Conservation (phyloP, 805 yeast genomes). For the Saturnispora silvae region DNA sequence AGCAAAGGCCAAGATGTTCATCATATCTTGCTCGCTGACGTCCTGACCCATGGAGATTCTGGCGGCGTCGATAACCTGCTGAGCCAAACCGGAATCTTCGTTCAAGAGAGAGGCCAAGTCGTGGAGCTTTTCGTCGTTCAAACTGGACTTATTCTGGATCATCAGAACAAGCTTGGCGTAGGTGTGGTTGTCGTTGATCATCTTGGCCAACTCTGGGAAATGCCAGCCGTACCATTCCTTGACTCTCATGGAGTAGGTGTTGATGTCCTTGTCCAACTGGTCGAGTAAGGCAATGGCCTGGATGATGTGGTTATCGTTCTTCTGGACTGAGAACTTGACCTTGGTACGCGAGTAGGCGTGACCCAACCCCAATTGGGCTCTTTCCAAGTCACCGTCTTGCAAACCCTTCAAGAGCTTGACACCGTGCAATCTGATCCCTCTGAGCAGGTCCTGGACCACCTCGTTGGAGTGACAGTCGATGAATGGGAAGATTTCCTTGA, state of each 20-base stretch:
- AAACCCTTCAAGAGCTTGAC: conserved; percentile 81
- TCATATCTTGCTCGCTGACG: conserved; percentile 89
- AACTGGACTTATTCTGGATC: conserved; percentile 78
- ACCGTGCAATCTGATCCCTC: conserved; percentile 91
- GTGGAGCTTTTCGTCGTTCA: conserved; percentile 74
- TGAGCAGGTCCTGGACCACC: conserved; percentile 84
- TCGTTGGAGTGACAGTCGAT: conserved; percentile 88
- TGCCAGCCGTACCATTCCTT: conserved; percentile 99
- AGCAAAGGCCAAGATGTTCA: conserved; percentile 83
- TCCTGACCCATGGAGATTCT: conserved; percentile 99
- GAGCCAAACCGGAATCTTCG: conserved; percentile 88
- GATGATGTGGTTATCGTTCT: conserved; percentile 97
- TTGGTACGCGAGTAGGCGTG: conserved; percentile 98
- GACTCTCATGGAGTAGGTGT: conserved; percentile 97
- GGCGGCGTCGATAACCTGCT: conserved; percentile 87
- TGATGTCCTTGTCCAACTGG: conserved; percentile 93
- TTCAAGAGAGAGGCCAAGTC: conserved; percentile 83
- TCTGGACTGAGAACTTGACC: conserved; percentile 97
- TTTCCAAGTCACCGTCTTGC: conserved; percentile 90
- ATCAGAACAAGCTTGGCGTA: conserved; percentile 74
- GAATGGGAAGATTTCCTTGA: conserved; percentile 81
- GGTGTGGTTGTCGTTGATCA: conserved; percentile 79
- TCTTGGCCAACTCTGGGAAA: conserved; percentile 92
- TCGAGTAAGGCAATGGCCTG: conserved; percentile 97
- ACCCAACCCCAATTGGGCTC: conserved; percentile 97